Conservation (phyloP, 164 flowering plant species). For the Nelumbo lutea region DNA sequence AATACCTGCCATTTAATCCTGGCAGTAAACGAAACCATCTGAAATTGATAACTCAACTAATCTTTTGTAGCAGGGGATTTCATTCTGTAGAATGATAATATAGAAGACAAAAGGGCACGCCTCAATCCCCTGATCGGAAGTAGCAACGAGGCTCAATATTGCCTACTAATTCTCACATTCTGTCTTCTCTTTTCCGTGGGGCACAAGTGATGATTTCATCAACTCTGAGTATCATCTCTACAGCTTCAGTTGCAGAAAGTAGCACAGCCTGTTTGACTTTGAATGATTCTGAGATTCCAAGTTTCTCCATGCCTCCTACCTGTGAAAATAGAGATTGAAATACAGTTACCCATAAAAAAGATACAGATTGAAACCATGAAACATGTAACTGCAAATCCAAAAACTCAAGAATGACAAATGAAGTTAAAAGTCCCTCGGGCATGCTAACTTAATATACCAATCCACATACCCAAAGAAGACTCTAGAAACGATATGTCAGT, state of each 20-base stretch:
- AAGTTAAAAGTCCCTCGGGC: too few relatives aligned
- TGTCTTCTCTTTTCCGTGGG: slow-evolving; percentile 88
- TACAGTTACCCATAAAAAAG: too few relatives aligned
- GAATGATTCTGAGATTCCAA: slow-evolving; percentile 87
- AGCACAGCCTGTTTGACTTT: slow-evolving; percentile 95
- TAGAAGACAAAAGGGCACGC: not conserved
- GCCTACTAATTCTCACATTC: slow-evolving; percentile 41
- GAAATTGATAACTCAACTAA: not conserved
- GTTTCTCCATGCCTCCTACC: slow-evolving; percentile 92
- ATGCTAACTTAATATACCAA: too few relatives aligned
- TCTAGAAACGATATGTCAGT: too few relatives aligned
- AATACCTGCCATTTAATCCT: too few relatives aligned
- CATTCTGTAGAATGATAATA: not conserved
- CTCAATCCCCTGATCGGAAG: too few relatives aligned
- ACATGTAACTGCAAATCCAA: not conserved
- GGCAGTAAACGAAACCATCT: too few relatives aligned
- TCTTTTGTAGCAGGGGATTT: not conserved
- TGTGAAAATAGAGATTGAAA: slow-evolving; percentile 14
- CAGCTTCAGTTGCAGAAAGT: slow-evolving; percentile 96
- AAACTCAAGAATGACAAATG: too few relatives aligned
- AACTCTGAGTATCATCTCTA: slow-evolving; percentile 97
- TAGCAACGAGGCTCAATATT: not conserved
- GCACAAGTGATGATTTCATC: slow-evolving; percentile 98
- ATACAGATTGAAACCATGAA: not conserved
- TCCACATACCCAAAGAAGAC: too few relatives aligned